phyloP scores from a whole-genome alignment of 441 rosid genomes.

The Manihot esculenta region DNA sequence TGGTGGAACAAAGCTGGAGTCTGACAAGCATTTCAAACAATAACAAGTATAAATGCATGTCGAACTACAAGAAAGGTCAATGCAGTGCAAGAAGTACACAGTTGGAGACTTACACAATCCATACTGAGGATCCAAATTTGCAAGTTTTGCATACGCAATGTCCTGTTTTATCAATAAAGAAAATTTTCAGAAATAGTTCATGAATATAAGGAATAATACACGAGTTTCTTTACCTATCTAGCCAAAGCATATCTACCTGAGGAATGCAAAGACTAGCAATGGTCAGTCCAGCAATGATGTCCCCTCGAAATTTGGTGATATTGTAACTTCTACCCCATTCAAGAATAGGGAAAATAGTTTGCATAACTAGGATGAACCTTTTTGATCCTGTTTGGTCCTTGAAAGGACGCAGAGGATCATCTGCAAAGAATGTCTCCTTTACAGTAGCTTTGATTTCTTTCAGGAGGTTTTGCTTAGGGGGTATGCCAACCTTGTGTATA shows the following conservation, averaged over 20 bases:
- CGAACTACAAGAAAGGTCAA: not conserved
- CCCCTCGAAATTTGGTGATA: conserved; percentile 65
- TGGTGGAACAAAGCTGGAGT: conserved; percentile 91
- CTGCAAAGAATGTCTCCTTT: conserved; percentile 82
- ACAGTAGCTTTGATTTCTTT: conserved; percentile 52
- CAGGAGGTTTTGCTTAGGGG: conserved; percentile 73
- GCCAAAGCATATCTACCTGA: conserved; percentile 50
- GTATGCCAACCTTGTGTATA: conserved; percentile 72
- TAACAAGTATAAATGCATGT: not conserved
- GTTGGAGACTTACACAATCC: conserved; percentile 67
- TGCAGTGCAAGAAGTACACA: conserved; percentile 1
- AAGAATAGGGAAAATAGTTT: conserved; percentile 82
- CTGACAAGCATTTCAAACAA: conserved; percentile 35
- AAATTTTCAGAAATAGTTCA: conserved; percentile 5
- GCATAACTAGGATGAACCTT: conserved; percentile 60
- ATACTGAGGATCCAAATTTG: conserved; percentile 63
- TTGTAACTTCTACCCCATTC: conserved; percentile 70
- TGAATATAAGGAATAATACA: not conserved
- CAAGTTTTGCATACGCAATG: conserved; percentile 85
- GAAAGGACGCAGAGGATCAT: conserved; percentile 81
- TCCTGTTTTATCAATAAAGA: conserved; percentile 44
- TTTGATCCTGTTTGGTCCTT: conserved; percentile 66
- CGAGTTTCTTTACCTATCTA: not conserved
- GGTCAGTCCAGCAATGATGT: conserved; percentile 88
- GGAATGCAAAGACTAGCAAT: conserved; percentile 99